Evolutionary conservation across 495 filamentous ascomycete genomes (phyloP).

Genomic region (Cairneyella variabilis): DNA sequence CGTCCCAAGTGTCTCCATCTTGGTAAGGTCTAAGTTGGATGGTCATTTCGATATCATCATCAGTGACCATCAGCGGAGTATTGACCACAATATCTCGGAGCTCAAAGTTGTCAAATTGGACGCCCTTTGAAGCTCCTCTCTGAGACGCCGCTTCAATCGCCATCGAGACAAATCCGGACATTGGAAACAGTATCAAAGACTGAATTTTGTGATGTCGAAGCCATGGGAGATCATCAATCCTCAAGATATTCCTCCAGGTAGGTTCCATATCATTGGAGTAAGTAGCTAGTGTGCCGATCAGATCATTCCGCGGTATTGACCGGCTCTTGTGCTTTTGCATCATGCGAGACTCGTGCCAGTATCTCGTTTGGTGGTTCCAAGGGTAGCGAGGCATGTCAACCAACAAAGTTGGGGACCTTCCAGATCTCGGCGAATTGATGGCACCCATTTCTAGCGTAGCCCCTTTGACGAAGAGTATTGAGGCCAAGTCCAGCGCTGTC

Average conservation of each 20-base stretch:
- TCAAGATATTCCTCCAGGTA: constrained; percentile 35
- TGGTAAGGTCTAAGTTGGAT: constrained; percentile 12
- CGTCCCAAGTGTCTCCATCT: constrained; percentile 21
- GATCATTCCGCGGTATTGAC: constrained; percentile 41
- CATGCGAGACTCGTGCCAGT: constrained; percentile 39
- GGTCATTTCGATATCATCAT: constrained; percentile 17
- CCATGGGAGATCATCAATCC: constrained; percentile 27
- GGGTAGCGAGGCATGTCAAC: constrained; percentile 36
- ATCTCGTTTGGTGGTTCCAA: constrained; percentile 31
- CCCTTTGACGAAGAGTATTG: constrained; percentile 37
- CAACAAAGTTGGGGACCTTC: constrained; percentile 33
- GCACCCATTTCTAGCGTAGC: constrained; percentile 37
- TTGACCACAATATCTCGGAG: constrained; percentile 17
- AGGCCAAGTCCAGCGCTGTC: constrained; percentile 40
- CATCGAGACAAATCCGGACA: constrained; percentile 44
- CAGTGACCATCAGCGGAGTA: constrained; percentile 34
- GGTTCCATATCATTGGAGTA: constrained; percentile 32
- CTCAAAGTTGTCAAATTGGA: constrained; percentile 23
- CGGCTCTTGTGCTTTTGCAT: constrained; percentile 32
- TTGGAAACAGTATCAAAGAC: constrained; percentile 26
- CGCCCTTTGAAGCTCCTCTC: constrained; percentile 20
- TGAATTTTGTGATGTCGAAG: constrained; percentile 29
- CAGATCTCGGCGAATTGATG: constrained; percentile 35
- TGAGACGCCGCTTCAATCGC: constrained; percentile 38
- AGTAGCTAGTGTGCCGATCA: constrained; percentile 32